These are phyloP conservation scores for Pyrus pyrifolia DNA, from an alignment of 306 rosid genomes.

Conservation along the genomic window DNA sequence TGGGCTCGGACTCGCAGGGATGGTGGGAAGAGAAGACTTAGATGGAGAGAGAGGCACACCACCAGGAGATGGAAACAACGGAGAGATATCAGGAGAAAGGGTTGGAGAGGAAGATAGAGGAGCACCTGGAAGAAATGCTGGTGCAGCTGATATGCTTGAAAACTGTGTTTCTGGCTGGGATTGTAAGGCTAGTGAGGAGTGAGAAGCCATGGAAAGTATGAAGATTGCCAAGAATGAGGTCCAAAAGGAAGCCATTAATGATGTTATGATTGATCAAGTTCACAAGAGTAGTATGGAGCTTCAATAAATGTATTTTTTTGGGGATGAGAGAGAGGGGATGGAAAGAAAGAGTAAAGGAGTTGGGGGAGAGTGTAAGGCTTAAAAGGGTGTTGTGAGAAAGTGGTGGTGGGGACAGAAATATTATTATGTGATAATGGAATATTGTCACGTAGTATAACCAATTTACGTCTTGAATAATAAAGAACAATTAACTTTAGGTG, in stretches of 20 bases:
- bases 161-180: neutral
- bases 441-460: neutral
- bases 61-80: constrained; percentile 45
- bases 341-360: neutral
- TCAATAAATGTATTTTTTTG: constrained; percentile 2
- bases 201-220: constrained; percentile 11
- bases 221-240: constrained; percentile 16
- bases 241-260: constrained; percentile 38
- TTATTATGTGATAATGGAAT: neutral
- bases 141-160: constrained; percentile 47
- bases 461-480: neutral
- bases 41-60: constrained; percentile 27
- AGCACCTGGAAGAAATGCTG: constrained; percentile 28
- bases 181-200: constrained; percentile 15
- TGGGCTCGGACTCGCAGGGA: constrained; percentile 52
- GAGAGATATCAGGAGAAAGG: constrained; percentile 42
- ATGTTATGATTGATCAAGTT: constrained; percentile 10
- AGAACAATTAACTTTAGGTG: neutral
- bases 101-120: constrained; percentile 24
- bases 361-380: neutral
- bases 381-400: constrained; percentile 16
- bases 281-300: constrained; percentile 1
- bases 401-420: constrained; percentile 23
- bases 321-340: neutral
- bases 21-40: constrained; percentile 45